Evolutionary conservation across 805 yeast genomes (phyloP), one percentile per base, ranked within the genome.

Genomic region (Saccharomycopsis sp.): DNA sequence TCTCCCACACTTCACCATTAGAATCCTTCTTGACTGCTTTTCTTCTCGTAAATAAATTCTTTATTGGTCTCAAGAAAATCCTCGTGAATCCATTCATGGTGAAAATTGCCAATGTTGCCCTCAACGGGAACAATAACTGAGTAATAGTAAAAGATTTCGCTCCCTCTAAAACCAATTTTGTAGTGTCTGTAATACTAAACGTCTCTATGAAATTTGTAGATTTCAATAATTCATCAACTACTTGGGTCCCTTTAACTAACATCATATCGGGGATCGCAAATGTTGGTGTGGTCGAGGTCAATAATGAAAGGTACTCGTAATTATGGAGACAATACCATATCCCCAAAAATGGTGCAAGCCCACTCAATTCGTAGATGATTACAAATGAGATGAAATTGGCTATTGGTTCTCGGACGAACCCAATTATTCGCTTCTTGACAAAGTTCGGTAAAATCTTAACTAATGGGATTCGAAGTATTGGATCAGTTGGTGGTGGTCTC

Each of bases 301-400:
- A 9, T 5, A 11, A 28, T 14, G 8, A 39, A 22, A 31, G 41
- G 8, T 17, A 21, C 22, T 41, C 43, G 29, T 45, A 37, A 17
- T 38, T 22, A 21, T 43, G 35, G 16, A 43, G 20, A 13, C 23
- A 11, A 26, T 43, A 43, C 51, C 51, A 47, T 4, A 29, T 9
- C 2, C 37, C 22, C 5, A 39, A 8, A 26, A 47, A 47, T 21
- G 44, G 19, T 13, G 33, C 24, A 4, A 43, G n/a, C 6, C 51
- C 51, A 8, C 38, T 13, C 8, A 31, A 7, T 22, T 44, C 51
- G 38, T 36, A 47, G 4, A 47, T 27, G 4, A 29, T 21, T 9
- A 35, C 21, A 35, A 47, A 47, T 11, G 47, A n/a, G 19, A 42
- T 7, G 21, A 47, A 27, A 19, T 27, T 32, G 19, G 31, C 7